These are phyloP conservation scores for Solanum acaule DNA, from an alignment of 257 asterid genomes.

Conservation along the genomic window DNA sequence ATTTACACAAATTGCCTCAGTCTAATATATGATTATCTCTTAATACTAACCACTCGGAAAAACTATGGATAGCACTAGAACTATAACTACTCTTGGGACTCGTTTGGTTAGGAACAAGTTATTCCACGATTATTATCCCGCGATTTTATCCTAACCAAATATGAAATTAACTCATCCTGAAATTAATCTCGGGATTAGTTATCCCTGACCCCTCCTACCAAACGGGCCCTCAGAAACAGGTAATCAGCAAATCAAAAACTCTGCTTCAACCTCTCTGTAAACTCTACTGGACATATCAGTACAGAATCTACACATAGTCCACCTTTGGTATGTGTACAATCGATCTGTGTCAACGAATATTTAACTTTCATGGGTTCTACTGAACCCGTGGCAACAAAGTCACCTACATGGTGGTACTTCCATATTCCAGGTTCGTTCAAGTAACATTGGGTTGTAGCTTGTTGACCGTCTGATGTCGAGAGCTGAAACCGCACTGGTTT, in stretches of 20 bases:
- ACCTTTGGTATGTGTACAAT: slow-evolving; percentile 90
- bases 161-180: neutral
- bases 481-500: slow-evolving; percentile 76
- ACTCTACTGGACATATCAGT: slow-evolving; percentile 47
- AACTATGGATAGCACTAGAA: neutral
- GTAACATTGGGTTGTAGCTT: slow-evolving; percentile 66
- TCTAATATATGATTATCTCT: neutral
- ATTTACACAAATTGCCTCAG: neutral
- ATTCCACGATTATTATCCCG: neutral
- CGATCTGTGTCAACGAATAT: slow-evolving; percentile 89
- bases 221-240: neutral
- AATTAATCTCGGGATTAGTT: neutral
- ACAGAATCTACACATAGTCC: slow-evolving; percentile 91
- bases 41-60: neutral
- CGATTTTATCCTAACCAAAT: neutral
- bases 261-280: slow-evolving; percentile 50
- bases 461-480: slow-evolving; percentile 69
- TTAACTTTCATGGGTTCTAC: slow-evolving; percentile 42
- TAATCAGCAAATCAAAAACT: slow-evolving; percentile 1
- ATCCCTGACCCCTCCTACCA: neutral
- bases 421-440: slow-evolving; percentile 70
- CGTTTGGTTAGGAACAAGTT: neutral
- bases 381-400: slow-evolving; percentile 35
- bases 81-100: neutral
- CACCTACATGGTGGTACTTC: slow-evolving; percentile 69